phyloP scores from a whole-genome alignment of 169 alveolate genomes.

The Amoebophrya sp. region DNA sequence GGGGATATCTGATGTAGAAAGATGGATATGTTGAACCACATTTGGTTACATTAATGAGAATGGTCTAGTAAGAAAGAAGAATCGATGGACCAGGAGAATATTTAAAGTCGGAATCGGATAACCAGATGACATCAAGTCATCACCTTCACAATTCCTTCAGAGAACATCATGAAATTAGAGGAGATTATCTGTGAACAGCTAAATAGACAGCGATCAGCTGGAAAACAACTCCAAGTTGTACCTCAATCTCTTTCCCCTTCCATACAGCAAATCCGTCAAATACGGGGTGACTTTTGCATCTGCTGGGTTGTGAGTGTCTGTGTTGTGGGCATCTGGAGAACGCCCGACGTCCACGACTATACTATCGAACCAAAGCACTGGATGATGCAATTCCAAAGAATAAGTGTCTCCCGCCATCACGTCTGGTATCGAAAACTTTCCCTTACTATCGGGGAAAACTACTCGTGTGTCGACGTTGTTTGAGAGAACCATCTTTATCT shows the following conservation, averaged over 20 bases:
- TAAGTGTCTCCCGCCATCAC: background rate
- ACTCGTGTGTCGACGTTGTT: constrained; percentile 8
- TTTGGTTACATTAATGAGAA: background rate
- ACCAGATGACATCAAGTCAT: background rate
- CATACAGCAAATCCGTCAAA: background rate
- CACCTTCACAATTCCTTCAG: background rate
- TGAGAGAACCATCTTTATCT: background rate
- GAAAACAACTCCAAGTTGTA: no score
- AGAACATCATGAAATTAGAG: background rate
- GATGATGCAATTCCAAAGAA: background rate
- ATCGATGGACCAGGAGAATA: background rate
- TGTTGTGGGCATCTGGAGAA: background rate
- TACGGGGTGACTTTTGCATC: background rate
- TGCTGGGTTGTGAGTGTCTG: no score
- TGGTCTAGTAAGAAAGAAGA: background rate
- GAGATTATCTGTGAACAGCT: no score
- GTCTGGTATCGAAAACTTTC: background rate
- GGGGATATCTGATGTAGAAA: background rate
- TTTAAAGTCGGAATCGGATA: background rate
- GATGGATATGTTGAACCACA: no score
- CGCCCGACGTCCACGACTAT: background rate
- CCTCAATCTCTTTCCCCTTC: background rate
- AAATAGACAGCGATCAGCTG: no score
- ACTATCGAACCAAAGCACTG: background rate
- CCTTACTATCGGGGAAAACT: background rate